A percentile compares a stretch with the other conserved stretches of the same genome.
Evolutionary conservation across 2,329 filamentous ascomycete genomes (phyloP).

Genomic region (Teratosphaeria nubilosa): DNA sequence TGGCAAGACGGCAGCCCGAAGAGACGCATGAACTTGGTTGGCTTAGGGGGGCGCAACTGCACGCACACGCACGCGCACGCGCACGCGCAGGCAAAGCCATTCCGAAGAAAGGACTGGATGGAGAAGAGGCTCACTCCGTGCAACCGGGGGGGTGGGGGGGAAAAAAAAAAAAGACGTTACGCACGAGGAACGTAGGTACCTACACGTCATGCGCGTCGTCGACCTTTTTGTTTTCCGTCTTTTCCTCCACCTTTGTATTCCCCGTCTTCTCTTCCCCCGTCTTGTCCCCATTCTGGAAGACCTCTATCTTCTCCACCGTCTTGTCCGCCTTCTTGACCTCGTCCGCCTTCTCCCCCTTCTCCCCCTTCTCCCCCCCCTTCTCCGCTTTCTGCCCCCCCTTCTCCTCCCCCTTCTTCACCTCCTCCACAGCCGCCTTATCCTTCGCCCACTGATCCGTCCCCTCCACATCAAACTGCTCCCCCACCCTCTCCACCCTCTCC

Average conservation of each 20-base stretch:
- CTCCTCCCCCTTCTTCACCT: constrained; percentile 2
- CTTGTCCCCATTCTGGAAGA: too few species aligned
- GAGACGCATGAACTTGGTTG: too few species aligned
- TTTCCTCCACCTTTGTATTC: not conserved
- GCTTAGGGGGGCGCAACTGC: too few species aligned
- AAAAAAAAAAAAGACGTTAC: too few species aligned
- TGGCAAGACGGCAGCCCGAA: too few species aligned
- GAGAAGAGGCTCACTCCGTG: too few species aligned
- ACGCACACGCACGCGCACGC: too few species aligned
- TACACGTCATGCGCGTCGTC: not conserved
- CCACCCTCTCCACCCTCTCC: constrained; percentile 65
- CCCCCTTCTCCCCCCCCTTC: not conserved
- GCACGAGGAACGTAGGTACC: not conserved
- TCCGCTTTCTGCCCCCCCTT: not conserved
- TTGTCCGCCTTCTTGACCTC: not conserved
- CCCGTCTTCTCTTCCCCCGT: not conserved
- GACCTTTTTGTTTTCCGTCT: not conserved
- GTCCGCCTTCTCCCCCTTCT: too few species aligned
- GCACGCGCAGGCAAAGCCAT: too few species aligned
- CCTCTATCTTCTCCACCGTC: not conserved
- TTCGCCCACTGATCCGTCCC: constrained; percentile 79
- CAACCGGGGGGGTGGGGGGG: too few species aligned
- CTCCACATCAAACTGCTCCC: constrained; percentile 68
- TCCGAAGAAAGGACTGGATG: too few species aligned
- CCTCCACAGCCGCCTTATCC: constrained; percentile 63